Percentiles rank a stretch among this genome's conserved stretches.
Evolutionary conservation across 1,139 yeast species (phyloP).

Genomic region (Zygosaccharomyces sapae): DNA sequence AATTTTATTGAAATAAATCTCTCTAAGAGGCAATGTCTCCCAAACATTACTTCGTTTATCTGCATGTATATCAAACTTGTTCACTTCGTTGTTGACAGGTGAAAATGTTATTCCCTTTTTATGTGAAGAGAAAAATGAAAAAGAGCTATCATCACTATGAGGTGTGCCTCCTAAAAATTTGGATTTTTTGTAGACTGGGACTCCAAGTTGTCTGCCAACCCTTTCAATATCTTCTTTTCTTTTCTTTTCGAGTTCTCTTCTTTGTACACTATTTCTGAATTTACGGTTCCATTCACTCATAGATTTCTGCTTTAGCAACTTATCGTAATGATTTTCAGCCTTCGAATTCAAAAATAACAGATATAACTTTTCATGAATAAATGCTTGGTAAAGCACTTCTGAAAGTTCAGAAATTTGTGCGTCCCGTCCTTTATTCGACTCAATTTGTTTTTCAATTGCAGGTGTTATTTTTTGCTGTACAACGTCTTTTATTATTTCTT

Average conservation of each 20-base stretch:
- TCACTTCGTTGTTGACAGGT: slow-evolving; percentile 29
- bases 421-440: slow-evolving; percentile 9
- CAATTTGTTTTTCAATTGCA: slow-evolving; percentile 1
- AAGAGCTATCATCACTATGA: slow-evolving; percentile 12
- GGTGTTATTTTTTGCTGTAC: slow-evolving; percentile 26
- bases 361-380: slow-evolving; percentile 53
- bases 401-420: slow-evolving; percentile 41
- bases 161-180: slow-evolving; percentile 23
- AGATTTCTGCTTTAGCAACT: slow-evolving; percentile 31
- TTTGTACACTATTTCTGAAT: slow-evolving; percentile 33
- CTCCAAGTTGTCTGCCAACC: slow-evolving; percentile 38
- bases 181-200: slow-evolving; percentile 33
- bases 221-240: slow-evolving; percentile 45
- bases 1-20: slow-evolving; percentile 21
- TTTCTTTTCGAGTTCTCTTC: slow-evolving; percentile 40
- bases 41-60: slow-evolving; percentile 24
- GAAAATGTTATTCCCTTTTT: slow-evolving; percentile 19
- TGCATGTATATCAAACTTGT: slow-evolving; percentile 29
- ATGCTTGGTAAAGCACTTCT: slow-evolving; percentile 52
- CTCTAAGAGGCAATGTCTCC: slow-evolving; percentile 27
- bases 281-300: slow-evolving; percentile 35
- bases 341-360: slow-evolving; percentile 41
- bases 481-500: slow-evolving; percentile 36
- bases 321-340: slow-evolving; percentile 40
- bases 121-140: slow-evolving; percentile 18